Conservation (phyloP, 805 yeast species). For the Ascoidea tarda region DNA sequence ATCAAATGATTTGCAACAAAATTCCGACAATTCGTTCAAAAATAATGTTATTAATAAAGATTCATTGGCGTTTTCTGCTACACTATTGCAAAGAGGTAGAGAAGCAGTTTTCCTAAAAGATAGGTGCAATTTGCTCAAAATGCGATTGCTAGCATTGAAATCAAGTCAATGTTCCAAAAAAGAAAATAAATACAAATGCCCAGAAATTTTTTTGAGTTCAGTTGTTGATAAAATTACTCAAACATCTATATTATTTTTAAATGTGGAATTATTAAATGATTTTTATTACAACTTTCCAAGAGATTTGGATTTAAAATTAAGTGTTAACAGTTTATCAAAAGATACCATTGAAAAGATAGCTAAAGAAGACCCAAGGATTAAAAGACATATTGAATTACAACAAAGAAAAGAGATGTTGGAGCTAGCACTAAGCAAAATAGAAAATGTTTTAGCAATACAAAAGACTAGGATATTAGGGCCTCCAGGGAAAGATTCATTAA, state of each 20-base stretch:
- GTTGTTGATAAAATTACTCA: slow-evolving; percentile 85
- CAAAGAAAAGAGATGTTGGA: slow-evolving; percentile 83
- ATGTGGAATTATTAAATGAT: slow-evolving; percentile 88
- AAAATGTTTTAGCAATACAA: slow-evolving; percentile 28
- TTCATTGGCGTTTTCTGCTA: slow-evolving; percentile 72
- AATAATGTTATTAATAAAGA: slow-evolving; percentile 30
- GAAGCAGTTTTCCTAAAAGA: slow-evolving; percentile 73
- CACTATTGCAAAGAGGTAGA: slow-evolving; percentile 62
- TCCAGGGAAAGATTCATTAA: not conserved
- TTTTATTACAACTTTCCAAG: slow-evolving; percentile 94
- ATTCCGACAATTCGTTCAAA: slow-evolving; percentile 17
- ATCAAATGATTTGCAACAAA: slow-evolving; percentile 22
- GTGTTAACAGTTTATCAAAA: slow-evolving; percentile 35
- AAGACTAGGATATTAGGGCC: not conserved
- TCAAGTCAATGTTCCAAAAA: slow-evolving; percentile 65
- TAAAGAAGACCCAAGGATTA: slow-evolving; percentile 84
- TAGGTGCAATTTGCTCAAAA: slow-evolving; percentile 50
- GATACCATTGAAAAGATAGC: slow-evolving; percentile 86
- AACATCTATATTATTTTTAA: slow-evolving; percentile 83
- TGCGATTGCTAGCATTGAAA: slow-evolving; percentile 66
- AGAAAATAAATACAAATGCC: slow-evolving; percentile 80
- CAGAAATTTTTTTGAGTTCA: slow-evolving; percentile 85
- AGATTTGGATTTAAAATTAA: slow-evolving; percentile 69
- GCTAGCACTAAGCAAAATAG: slow-evolving; percentile 73
- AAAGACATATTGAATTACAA: slow-evolving; percentile 84